These are phyloP conservation scores for Lactarius psammicola DNA, from an alignment of 768 basidiomycete species.

Conservation along the genomic window DNA sequence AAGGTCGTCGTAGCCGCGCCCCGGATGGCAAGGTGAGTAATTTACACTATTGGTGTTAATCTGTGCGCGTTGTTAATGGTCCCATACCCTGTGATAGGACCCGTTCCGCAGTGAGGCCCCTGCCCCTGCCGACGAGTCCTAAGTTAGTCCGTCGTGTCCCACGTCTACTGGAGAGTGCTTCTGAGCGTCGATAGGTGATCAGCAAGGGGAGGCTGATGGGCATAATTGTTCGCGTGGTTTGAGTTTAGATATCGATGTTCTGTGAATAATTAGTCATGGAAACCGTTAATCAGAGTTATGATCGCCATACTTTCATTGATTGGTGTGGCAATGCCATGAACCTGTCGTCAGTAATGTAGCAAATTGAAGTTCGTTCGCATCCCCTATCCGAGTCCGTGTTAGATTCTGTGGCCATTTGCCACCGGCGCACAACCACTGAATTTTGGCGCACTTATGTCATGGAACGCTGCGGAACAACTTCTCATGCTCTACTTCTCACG, in stretches of 20 bases:
- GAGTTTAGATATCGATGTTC: neutral
- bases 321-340: neutral
- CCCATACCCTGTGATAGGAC: constrained; percentile 9
- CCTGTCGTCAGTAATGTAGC: neutral
- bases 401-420: neutral
- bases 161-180: neutral
- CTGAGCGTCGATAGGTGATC: neutral
- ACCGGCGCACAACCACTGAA: too few species aligned
- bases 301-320: neutral
- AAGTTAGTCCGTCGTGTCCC: neutral
- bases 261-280: neutral
- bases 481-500: neutral
- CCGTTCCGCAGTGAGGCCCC: neutral
- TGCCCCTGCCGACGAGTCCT: neutral
- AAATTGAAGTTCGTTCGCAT: too few species aligned
- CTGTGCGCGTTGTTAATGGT: neutral
- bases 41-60: neutral
- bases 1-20: constrained; percentile 13
- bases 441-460: too few species aligned
- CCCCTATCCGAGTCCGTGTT: too few species aligned
- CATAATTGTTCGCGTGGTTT: neutral
- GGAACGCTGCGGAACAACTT: too few species aligned
- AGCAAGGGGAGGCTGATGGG: neutral
- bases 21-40: constrained; percentile 10
- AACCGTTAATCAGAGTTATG: neutral